Evolutionary conservation across 495 filamentous ascomycete genomes (phyloP).

Genomic region (Oleoguttula mirabilis): DNA sequence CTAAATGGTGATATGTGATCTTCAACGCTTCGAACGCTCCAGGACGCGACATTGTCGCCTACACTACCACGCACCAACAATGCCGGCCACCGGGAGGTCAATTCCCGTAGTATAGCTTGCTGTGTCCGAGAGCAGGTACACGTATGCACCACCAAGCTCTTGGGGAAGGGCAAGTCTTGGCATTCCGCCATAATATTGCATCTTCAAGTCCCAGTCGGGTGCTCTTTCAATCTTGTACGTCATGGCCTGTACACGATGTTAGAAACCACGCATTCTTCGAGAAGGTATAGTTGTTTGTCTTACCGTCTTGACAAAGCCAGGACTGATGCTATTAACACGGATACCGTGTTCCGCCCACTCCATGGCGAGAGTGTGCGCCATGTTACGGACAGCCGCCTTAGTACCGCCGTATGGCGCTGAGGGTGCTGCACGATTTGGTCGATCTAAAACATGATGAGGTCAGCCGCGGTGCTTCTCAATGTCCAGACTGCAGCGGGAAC

Average conservation of each 20-base stretch:
- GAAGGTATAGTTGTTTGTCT: no score
- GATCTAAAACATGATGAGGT: no score
- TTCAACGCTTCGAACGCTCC: no score
- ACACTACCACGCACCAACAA: constrained; percentile 35
- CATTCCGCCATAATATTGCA: constrained; percentile 39
- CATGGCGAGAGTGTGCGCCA: constrained; percentile 36
- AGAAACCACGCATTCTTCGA: no score
- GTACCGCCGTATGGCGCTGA: constrained; percentile 27
- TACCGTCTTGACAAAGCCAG: constrained; percentile 33
- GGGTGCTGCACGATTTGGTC: constrained; percentile 33
- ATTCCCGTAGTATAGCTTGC: constrained; percentile 32
- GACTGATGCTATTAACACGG: constrained; percentile 31
- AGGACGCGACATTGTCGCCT: no score
- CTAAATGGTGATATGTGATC: no score
- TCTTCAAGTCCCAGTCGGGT: constrained; percentile 33
- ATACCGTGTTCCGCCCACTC: constrained; percentile 39
- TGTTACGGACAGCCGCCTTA: constrained; percentile 27
- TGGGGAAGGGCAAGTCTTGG: constrained; percentile 31
- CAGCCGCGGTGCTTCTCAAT: no score
- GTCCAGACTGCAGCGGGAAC: no score
- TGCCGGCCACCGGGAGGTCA: constrained; percentile 33
- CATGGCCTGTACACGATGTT: no score
- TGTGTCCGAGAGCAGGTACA: constrained; percentile 31
- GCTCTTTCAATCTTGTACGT: constrained; percentile 32
- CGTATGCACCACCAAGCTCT: constrained; percentile 35